Evolutionary conservation across 2,329 filamentous ascomycete species (phyloP).

Genomic region (Sodiomyces alkalinus): DNA sequence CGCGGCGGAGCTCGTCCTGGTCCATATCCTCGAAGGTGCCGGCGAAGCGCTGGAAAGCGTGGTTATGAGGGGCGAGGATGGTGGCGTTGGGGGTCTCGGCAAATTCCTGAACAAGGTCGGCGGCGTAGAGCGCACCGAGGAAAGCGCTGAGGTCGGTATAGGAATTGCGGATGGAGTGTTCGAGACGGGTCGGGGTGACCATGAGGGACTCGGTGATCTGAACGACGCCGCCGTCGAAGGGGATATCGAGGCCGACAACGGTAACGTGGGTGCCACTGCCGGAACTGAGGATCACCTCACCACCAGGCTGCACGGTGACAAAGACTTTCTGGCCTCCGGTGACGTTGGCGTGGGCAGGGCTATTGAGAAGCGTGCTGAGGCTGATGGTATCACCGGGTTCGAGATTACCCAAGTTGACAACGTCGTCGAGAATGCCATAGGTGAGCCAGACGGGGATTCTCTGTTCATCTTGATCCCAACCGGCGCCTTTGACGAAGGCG

Average conservation of each 20-base stretch:
- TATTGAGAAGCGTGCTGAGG: conserved; percentile 27
- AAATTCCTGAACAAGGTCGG: conserved; percentile 6
- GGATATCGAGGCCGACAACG: conserved; percentile 25
- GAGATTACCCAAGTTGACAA: conserved; percentile 24
- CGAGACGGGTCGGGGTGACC: conserved; percentile 22
- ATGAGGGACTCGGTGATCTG: conserved; percentile 37
- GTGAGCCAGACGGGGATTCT: conserved; percentile 33
- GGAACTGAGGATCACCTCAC: conserved; percentile 11
- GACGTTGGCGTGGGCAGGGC: conserved; percentile 28
- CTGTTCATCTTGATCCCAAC: conserved; percentile 24
- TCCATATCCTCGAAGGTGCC: conserved; percentile 2
- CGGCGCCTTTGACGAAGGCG: conserved; percentile 28
- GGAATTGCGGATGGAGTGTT: conserved; percentile 6
- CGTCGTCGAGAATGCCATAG: conserved; percentile 45
- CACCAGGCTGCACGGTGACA: conserved; percentile 25
- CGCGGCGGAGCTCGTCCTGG: conserved; percentile 4
- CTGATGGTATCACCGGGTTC: conserved; percentile 21
- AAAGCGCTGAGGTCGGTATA: conserved; percentile 7
- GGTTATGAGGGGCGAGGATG: conserved; percentile 6
- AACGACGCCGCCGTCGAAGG: conserved; percentile 31
- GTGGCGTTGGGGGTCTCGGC: conserved; percentile 6
- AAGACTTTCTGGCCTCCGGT: conserved; percentile 32
- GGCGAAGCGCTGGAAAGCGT: conserved; percentile 6
- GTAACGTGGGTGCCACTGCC: conserved; percentile 26
- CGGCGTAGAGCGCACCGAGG: conserved; percentile 7